These are phyloP conservation scores for Lentinula sp. DNA, from an alignment of 768 basidiomycete genomes.

Conservation along the genomic window DNA sequence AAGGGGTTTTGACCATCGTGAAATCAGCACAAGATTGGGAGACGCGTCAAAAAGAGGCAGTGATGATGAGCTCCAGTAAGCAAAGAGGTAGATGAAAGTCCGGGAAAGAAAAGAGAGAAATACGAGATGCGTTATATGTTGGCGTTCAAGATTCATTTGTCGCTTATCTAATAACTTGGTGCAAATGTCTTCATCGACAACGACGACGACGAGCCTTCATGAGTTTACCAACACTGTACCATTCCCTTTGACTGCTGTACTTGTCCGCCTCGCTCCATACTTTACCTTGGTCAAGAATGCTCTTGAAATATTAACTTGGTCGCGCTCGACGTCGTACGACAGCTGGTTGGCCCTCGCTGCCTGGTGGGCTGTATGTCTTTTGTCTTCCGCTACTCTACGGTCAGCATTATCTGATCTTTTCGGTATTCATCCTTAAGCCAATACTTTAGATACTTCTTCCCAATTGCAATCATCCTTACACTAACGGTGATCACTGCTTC, in stretches of 20 bases:
- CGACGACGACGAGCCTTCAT: slow-evolving; percentile 1
- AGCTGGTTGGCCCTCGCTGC: slow-evolving; percentile 58
- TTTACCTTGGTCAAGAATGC: slow-evolving; percentile 36
- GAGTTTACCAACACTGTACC: slow-evolving; percentile 60
- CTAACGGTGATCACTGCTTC: slow-evolving; percentile 24
- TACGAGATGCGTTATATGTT: not conserved
- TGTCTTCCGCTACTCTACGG: slow-evolving; percentile 46
- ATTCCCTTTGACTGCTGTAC: slow-evolving; percentile 49
- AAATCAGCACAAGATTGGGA: slow-evolving; percentile 3
- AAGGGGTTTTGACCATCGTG: slow-evolving; percentile 18
- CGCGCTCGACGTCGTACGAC: slow-evolving; percentile 43
- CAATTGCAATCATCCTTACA: slow-evolving; percentile 38
- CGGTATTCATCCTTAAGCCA: not conserved
- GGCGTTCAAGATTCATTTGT: not conserved
- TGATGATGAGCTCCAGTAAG: not conserved
- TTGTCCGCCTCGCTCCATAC: slow-evolving; percentile 55
- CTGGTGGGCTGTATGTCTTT: slow-evolving; percentile 78
- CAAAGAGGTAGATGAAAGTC: slow-evolving; percentile 16
- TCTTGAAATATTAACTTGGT: slow-evolving; percentile 54
- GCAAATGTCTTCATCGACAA: not conserved
- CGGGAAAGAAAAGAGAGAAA: slow-evolving; percentile 18
- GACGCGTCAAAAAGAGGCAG: slow-evolving; percentile 13
- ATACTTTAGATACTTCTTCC: slow-evolving; percentile 49
- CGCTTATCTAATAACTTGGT: not conserved
- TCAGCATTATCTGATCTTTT: slow-evolving; percentile 15